These are phyloP conservation scores for Rosa persica DNA, from an alignment of 306 rosid species.

Conservation along the genomic window DNA sequence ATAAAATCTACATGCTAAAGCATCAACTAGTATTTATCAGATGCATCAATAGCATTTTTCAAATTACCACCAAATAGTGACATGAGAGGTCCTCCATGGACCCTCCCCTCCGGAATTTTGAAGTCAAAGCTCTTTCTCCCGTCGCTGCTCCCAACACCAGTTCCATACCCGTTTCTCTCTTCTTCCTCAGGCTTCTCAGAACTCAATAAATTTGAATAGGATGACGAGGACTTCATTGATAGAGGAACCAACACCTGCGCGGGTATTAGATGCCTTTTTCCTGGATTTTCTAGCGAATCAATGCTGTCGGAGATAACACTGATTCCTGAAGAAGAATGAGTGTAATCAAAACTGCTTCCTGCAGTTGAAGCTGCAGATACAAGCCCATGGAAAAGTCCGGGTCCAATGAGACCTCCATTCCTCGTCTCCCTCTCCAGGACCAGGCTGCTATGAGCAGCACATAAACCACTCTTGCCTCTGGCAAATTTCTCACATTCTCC, in stretches of 20 bases:
- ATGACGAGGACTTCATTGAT: slow-evolving; percentile 41
- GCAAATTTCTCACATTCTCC: slow-evolving; percentile 94
- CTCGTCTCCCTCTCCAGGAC: slow-evolving; percentile 51
- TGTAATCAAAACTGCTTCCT: slow-evolving; percentile 60
- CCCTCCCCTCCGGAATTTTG: slow-evolving; percentile 75
- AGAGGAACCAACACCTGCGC: slow-evolving; percentile 80
- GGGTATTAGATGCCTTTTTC: slow-evolving; percentile 56
- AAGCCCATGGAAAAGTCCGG: slow-evolving; percentile 84
- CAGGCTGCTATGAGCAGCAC: slow-evolving; percentile 92
- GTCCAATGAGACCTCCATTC: slow-evolving; percentile 73
- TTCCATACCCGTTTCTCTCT: slow-evolving; percentile 31
- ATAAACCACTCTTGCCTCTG: slow-evolving; percentile 89
- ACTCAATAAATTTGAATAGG: slow-evolving; percentile 38
- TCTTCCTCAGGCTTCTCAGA: slow-evolving; percentile 47
- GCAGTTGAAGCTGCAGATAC: slow-evolving; percentile 63
- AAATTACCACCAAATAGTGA: slow-evolving; percentile 70
- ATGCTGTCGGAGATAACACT: slow-evolving; percentile 63
- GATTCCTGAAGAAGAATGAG: slow-evolving; percentile 58
- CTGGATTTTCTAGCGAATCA: slow-evolving; percentile 58
- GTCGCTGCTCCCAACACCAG: slow-evolving; percentile 27
- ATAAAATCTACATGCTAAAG: slow-evolving; percentile 35
- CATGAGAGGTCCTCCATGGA: slow-evolving; percentile 91
- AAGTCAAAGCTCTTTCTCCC: slow-evolving; percentile 43
- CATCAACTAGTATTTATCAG: slow-evolving; percentile 29
- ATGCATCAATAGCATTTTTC: slow-evolving; percentile 58